Percentiles rank a stretch among this genome's conserved stretches.
These are phyloP conservation scores for Allium cepa DNA, from an alignment of 106 monocot genomes.

Conservation along the genomic window DNA sequence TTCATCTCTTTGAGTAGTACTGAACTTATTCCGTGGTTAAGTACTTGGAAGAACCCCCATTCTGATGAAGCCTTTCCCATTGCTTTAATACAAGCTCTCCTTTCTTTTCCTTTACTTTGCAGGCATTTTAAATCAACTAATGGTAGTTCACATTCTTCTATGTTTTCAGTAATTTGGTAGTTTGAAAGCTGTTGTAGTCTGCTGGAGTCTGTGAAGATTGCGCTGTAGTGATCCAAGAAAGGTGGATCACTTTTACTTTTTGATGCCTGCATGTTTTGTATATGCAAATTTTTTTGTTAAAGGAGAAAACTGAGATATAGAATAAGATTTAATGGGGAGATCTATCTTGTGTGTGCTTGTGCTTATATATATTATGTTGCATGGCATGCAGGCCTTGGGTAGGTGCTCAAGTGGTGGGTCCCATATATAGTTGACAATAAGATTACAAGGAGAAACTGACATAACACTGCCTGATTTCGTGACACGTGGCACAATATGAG, in stretches of 20 bases:
- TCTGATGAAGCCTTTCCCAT: conserved; percentile 24
- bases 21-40: conserved; percentile 64
- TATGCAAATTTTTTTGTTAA: background rate
- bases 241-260: conserved; percentile 4
- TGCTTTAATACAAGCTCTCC: background rate
- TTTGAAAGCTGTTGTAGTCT: background rate
- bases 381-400: conserved; percentile 5
- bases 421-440: background rate
- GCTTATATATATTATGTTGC: conserved; percentile 8
- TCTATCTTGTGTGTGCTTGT: background rate
- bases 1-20: conserved; percentile 55
- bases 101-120: background rate
- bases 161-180: background rate
- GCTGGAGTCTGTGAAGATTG: conserved; percentile 2
- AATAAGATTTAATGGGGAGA: background rate
- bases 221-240: conserved; percentile 4
- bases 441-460: conserved; percentile 2
- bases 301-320: background rate
- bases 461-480: background rate
- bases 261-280: background rate
- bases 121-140: conserved; percentile 4
- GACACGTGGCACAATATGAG: conserved; percentile 6
- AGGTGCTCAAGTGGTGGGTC: background rate
- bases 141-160: conserved; percentile 10
- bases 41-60: conserved; percentile 68